phyloP scores from a whole-genome alignment of 768 basidiomycete genomes.

The Chiua virens region DNA sequence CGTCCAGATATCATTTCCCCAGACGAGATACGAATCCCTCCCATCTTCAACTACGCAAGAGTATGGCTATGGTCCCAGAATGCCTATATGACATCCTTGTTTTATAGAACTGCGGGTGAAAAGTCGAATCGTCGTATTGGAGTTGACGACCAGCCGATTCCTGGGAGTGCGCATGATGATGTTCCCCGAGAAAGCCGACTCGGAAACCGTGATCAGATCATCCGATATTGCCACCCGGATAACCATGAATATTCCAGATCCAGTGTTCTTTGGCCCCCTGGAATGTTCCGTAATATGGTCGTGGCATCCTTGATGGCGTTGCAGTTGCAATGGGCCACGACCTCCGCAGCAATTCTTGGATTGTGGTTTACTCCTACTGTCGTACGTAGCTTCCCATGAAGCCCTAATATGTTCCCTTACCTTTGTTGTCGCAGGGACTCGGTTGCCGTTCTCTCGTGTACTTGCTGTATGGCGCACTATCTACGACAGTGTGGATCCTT shows the following conservation, averaged over 20 bases:
- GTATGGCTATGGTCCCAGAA: conserved; percentile 19
- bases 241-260: neutral
- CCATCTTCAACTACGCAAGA: conserved; percentile 27
- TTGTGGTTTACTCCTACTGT: conserved; percentile 33
- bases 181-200: conserved; percentile 14
- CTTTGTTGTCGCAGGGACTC: conserved; percentile 17
- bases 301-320: conserved; percentile 32
- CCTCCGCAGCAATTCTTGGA: conserved; percentile 27
- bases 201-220: conserved; percentile 18
- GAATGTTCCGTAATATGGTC: conserved; percentile 24
- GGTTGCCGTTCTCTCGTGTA: conserved; percentile 37
- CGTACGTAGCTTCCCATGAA: conserved; percentile 4
- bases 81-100: conserved; percentile 15
- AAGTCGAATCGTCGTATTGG: conserved; percentile 1
- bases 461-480: conserved; percentile 27
- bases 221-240: conserved; percentile 20
- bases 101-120: conserved; percentile 17
- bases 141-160: neutral
- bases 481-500: conserved; percentile 32
- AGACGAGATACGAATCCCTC: conserved; percentile 25
- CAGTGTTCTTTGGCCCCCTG: conserved; percentile 20
- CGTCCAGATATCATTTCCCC: conserved; percentile 10
- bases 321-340: conserved; percentile 35
- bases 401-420: too few species aligned
- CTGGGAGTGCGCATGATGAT: neutral